These are phyloP conservation scores for Hypoxylon rubiginosum DNA, from an alignment of 2,329 filamentous ascomycete genomes.

Conservation along the genomic window DNA sequence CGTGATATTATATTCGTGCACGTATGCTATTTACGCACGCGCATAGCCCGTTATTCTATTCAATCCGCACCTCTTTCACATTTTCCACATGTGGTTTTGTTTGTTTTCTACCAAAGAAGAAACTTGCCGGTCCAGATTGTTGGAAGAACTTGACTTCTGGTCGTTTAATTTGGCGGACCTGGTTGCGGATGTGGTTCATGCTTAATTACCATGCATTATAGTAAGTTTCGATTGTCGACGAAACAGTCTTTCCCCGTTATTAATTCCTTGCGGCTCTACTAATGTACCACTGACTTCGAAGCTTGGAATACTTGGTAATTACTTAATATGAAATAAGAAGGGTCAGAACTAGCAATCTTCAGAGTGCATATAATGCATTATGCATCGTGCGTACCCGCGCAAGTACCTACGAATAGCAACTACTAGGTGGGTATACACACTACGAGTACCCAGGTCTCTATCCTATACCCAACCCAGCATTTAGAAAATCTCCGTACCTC, in stretches of 20 bases:
- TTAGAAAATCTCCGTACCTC: constrained; percentile 15
- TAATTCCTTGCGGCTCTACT: constrained; percentile 22
- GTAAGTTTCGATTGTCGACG: constrained; percentile 20
- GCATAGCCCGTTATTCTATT: not conserved
- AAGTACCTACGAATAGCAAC: too few relatives aligned
- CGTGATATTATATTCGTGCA: constrained; percentile 14
- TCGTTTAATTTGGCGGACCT: constrained; percentile 21
- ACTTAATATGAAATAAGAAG: constrained; percentile 21
- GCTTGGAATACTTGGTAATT: constrained; percentile 3
- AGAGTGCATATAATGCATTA: constrained; percentile 30
- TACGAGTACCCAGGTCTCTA: not conserved
- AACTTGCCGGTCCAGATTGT: constrained; percentile 17
- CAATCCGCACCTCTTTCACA: constrained; percentile 3
- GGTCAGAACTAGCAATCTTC: constrained; percentile 16
- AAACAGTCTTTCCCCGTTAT: constrained; percentile 7
- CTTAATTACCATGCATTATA: constrained; percentile 25
- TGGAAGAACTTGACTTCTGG: constrained; percentile 1
- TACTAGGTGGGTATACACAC: not conserved
- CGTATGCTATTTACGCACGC: constrained; percentile 4
- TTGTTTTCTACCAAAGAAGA: not conserved
- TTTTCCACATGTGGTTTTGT: constrained; percentile 15
- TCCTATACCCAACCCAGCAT: constrained; percentile 22
- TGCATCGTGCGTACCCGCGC: constrained; percentile 34
- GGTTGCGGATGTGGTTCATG: constrained; percentile 22
- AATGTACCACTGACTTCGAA: not conserved